These are phyloP conservation scores for Theileria equi DNA, from an alignment of 169 alveolate genomes.

Conservation along the genomic window DNA sequence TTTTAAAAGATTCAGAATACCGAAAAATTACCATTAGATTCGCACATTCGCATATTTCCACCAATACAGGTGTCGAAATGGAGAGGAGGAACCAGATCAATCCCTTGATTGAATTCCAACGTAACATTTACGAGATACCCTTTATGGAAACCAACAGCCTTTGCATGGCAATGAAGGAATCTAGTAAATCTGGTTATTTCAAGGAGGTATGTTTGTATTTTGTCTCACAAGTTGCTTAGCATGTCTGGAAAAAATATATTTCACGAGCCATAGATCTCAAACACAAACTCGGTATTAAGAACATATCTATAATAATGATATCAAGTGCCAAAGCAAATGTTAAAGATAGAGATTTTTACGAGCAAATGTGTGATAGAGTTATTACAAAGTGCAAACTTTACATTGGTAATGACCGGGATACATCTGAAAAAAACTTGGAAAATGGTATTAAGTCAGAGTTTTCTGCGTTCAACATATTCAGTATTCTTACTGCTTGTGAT, in stretches of 20 bases:
- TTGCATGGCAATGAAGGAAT: conserved; percentile 17
- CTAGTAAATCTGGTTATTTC: conserved; percentile 21
- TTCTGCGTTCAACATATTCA: conserved; percentile 42
- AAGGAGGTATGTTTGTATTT: conserved; percentile 1
- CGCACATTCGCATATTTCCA: not conserved
- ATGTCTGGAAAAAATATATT: conserved; percentile 31
- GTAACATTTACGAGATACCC: conserved; percentile 6
- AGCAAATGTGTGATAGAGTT: conserved; percentile 19
- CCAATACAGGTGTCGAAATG: not conserved
- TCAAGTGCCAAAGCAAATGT: conserved; percentile 37
- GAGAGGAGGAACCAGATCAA: not conserved
- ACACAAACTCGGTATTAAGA: conserved; percentile 37
- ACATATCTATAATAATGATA: conserved; percentile 38
- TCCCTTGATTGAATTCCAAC: conserved; percentile 2
- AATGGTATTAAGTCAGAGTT: not conserved
- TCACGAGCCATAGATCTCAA: conserved; percentile 26
- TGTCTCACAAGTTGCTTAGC: not conserved
- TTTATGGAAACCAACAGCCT: conserved; percentile 14
- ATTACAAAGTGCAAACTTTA: not conserved
- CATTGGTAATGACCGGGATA: not conserved
- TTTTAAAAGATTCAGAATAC: not conserved
- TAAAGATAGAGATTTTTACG: not conserved
- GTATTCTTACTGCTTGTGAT: conserved; percentile 30
- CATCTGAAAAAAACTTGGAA: not conserved
- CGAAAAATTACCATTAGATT: not conserved